Conservation (phyloP, 352 stramenopile species). For the Globisporangium spinosum region DNA sequence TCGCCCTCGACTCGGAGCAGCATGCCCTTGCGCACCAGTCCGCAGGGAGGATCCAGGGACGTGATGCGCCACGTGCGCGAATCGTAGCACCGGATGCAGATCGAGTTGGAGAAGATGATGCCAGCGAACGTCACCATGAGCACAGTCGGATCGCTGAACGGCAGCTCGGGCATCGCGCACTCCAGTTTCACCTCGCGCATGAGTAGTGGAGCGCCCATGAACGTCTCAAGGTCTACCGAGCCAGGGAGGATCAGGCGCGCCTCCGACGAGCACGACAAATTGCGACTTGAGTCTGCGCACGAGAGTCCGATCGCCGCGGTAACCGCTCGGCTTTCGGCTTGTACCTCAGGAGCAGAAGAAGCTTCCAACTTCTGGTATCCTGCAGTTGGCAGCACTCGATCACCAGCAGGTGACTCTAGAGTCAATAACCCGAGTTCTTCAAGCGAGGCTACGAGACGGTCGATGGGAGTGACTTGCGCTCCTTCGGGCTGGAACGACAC, state of each 20-base stretch:
- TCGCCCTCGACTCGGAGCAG: slow-evolving; percentile 46
- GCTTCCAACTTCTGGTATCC: background rate
- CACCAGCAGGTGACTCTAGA: background rate
- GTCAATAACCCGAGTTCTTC: slow-evolving; percentile 1
- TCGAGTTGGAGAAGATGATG: slow-evolving; percentile 57
- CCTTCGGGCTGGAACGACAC: slow-evolving; percentile 9
- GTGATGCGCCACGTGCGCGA: slow-evolving; percentile 46
- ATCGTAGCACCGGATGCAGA: slow-evolving; percentile 72
- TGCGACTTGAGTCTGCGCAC: slow-evolving; percentile 42
- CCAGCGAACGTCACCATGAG: slow-evolving; percentile 43
- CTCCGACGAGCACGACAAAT: slow-evolving; percentile 25
- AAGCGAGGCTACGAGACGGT: slow-evolving; percentile 7
- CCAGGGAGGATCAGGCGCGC: slow-evolving; percentile 39
- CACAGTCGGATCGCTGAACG: slow-evolving; percentile 50
- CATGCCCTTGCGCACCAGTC: slow-evolving; percentile 29
- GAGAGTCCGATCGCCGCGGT: slow-evolving; percentile 38
- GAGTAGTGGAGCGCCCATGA: slow-evolving; percentile 5
- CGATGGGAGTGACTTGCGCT: slow-evolving; percentile 4
- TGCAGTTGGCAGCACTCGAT: background rate
- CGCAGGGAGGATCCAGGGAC: slow-evolving; percentile 40
- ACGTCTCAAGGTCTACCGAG: slow-evolving; percentile 11
- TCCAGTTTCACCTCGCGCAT: slow-evolving; percentile 36
- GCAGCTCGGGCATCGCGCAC: slow-evolving; percentile 48
- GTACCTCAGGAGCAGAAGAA: background rate
- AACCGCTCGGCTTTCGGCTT: slow-evolving; percentile 1